phyloP scores from a whole-genome alignment of 208 protist genomes.

The Vickermania spadyakhi region DNA sequence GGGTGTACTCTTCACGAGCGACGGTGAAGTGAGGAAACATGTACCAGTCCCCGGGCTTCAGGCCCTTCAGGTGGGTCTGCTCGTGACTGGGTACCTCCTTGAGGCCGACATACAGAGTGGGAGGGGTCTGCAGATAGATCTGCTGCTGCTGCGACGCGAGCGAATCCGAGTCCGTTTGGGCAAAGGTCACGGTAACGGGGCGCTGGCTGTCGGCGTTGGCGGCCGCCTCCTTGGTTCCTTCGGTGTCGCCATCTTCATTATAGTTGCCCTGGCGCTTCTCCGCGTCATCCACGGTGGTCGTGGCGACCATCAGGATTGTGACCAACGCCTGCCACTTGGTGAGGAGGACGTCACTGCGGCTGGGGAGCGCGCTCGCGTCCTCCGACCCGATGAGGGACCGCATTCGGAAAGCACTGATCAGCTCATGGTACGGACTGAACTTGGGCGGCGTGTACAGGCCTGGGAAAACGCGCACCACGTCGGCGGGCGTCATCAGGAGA shows the following conservation, averaged over 20 bases:
- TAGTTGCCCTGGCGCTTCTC: not conserved
- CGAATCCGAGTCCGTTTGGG: not conserved
- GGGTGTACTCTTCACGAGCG: constrained; percentile 24
- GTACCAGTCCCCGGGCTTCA: constrained; percentile 54
- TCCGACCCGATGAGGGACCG: constrained; percentile 12
- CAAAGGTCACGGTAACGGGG: constrained; percentile 5
- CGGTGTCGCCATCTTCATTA: not conserved
- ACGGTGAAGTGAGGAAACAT: constrained; percentile 56
- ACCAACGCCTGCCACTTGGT: constrained; percentile 21
- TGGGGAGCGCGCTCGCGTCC: not conserved
- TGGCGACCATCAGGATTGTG: constrained; percentile 15
- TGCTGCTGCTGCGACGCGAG: not conserved
- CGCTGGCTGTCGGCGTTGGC: not conserved
- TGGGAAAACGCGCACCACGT: constrained; percentile 60
- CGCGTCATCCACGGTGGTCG: not conserved
- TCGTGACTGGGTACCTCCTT: constrained; percentile 45
- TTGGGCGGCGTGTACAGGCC: constrained; percentile 23
- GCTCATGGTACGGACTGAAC: constrained; percentile 52
- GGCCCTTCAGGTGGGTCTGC: constrained; percentile 24
- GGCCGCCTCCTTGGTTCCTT: not conserved
- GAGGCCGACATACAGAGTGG: constrained; percentile 52
- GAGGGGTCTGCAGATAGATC: constrained; percentile 14
- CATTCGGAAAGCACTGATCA: constrained; percentile 67
- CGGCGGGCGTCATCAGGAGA: constrained; percentile 66
- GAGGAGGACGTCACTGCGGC: constrained; percentile 6